These are phyloP conservation scores for Apophysomyces variabilis DNA, from an alignment of 371 early-diverging fungal species.

Conservation along the genomic window DNA sequence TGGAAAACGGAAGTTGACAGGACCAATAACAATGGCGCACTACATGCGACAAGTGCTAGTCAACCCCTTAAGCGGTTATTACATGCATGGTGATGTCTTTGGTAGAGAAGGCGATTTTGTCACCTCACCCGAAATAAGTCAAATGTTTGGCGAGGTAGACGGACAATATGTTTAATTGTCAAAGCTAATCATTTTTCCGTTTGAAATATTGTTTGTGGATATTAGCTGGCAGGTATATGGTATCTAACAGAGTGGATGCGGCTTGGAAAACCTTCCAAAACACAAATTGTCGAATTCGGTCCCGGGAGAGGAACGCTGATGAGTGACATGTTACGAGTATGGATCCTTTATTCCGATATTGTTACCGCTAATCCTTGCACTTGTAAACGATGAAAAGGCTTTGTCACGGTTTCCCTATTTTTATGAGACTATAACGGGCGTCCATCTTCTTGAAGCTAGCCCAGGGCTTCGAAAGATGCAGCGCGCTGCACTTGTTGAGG, in stretches of 20 bases:
- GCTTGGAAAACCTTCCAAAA: constrained; percentile 59
- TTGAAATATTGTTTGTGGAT: too few relatives aligned
- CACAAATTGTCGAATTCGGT: constrained; percentile 89
- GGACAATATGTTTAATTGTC: neutral
- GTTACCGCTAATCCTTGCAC: neutral
- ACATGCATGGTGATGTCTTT: constrained; percentile 90
- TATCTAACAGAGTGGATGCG: constrained; percentile 77
- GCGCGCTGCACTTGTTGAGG: constrained; percentile 49
- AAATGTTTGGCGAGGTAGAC: constrained; percentile 94
- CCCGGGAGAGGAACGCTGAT: constrained; percentile 96
- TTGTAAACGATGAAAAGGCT: constrained; percentile 39
- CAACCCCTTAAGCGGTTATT: constrained; percentile 93
- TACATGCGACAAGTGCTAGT: constrained; percentile 90
- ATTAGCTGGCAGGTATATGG: constrained; percentile 78
- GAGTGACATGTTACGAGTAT: constrained; percentile 88
- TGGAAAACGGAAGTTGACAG: constrained; percentile 57
- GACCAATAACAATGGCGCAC: constrained; percentile 86
- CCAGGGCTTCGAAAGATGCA: constrained; percentile 79
- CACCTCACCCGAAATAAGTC: constrained; percentile 96
- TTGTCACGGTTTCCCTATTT: constrained; percentile 71
- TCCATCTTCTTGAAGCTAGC: constrained; percentile 88
- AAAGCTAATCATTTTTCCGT: too few relatives aligned
- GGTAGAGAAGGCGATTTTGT: constrained; percentile 94
- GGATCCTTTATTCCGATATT: neutral
- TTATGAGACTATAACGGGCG: constrained; percentile 59